Evolutionary conservation across 1,139 yeast genomes (phyloP).

Genomic region (Geotrichum reessii): DNA sequence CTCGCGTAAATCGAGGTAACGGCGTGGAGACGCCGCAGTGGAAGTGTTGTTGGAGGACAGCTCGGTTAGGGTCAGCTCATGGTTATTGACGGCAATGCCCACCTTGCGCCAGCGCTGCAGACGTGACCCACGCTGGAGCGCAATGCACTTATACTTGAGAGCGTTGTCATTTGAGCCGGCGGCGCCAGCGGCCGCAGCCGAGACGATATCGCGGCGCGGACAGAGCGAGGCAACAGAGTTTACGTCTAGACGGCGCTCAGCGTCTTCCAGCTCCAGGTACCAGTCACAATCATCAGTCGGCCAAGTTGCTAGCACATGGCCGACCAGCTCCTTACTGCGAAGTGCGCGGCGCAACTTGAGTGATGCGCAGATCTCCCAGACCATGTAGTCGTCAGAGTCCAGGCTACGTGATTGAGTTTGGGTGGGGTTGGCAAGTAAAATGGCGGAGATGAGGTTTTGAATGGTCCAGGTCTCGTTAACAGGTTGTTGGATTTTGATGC

Average conservation of each 20-base stretch:
- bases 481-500: not conserved
- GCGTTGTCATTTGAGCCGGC: not conserved
- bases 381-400: constrained; percentile 14
- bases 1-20: not conserved
- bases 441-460: not conserved
- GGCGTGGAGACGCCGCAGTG: not conserved
- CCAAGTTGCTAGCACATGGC: constrained; percentile 9
- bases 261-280: constrained; percentile 24
- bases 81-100: not conserved
- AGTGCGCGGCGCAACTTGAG: constrained; percentile 13
- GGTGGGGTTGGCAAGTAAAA: not conserved
- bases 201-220: constrained; percentile 10
- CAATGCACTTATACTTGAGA: not conserved
- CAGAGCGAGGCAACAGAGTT: constrained; percentile 19
- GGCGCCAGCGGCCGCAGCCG: not conserved
- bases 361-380: constrained; percentile 15
- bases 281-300: constrained; percentile 6
- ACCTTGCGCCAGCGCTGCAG: not conserved
- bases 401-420: not conserved
- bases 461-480: not conserved
- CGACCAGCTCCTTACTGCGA: constrained; percentile 9
- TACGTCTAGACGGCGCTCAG: constrained; percentile 21
- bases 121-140: not conserved
- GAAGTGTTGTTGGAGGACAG: not conserved
- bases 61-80: not conserved